These are phyloP conservation scores for Malassezia yamatoensis DNA, from an alignment of 1,284 basidiomycete species.

Conservation along the genomic window DNA sequence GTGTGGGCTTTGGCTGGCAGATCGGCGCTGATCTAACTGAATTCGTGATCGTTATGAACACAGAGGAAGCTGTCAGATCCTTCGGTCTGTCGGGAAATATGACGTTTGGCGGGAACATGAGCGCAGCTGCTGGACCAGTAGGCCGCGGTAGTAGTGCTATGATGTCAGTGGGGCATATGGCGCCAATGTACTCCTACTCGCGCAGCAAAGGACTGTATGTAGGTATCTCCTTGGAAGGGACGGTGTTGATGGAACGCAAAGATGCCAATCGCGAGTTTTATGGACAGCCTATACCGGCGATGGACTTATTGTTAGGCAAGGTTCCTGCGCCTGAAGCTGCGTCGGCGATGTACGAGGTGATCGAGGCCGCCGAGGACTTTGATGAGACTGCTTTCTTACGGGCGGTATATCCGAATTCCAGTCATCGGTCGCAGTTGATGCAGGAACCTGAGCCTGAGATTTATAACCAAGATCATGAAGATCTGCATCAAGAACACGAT, in stretches of 20 bases:
- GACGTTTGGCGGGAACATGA: constrained; percentile 64
- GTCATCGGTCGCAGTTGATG: constrained; percentile 24
- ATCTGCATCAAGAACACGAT: too few relatives aligned
- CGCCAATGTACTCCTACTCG: constrained; percentile 94
- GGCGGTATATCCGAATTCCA: constrained; percentile 54
- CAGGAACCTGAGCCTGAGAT: background rate
- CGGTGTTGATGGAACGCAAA: constrained; percentile 84
- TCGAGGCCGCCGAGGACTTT: constrained; percentile 59
- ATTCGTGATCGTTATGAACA: constrained; percentile 79
- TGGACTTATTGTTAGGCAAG: constrained; percentile 77
- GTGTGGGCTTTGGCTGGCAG: constrained; percentile 82
- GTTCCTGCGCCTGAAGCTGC: constrained; percentile 95
- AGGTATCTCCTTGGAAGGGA: constrained; percentile 87
- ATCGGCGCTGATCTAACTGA: constrained; percentile 59
- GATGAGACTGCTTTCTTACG: constrained; percentile 63
- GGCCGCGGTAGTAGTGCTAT: constrained; percentile 88
- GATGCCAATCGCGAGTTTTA: constrained; percentile 73
- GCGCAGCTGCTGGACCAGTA: constrained; percentile 56
- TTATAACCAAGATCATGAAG: constrained; percentile 3
- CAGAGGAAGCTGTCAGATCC: constrained; percentile 84
- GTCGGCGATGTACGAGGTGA: constrained; percentile 82
- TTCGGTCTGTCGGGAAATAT: constrained; percentile 93
- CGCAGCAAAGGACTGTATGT: constrained; percentile 78
- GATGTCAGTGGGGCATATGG: constrained; percentile 75
- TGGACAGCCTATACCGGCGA: constrained; percentile 76